These are phyloP conservation scores for Ilyonectria destructans DNA, from an alignment of 2,329 filamentous ascomycete genomes.

Conservation along the genomic window DNA sequence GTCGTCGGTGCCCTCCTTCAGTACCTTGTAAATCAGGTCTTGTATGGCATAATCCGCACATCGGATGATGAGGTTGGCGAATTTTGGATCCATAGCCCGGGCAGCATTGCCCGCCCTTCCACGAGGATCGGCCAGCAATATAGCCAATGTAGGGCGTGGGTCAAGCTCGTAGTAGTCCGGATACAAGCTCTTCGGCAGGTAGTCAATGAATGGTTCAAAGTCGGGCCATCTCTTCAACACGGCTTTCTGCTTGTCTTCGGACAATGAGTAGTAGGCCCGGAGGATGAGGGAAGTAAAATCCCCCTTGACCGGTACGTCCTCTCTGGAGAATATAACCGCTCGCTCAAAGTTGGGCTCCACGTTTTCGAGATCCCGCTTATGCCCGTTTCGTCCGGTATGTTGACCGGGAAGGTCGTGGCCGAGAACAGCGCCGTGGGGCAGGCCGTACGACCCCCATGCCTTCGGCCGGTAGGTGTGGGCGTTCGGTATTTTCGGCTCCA, in stretches of 20 bases:
- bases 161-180: slow-evolving; percentile 8
- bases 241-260: neutral
- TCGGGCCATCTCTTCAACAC: slow-evolving; percentile 16
- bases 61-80: slow-evolving; percentile 14
- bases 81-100: slow-evolving; percentile 8
- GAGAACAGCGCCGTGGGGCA: neutral
- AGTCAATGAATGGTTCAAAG: neutral
- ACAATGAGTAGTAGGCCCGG: slow-evolving; percentile 2
- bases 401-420: neutral
- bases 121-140: slow-evolving; percentile 15
- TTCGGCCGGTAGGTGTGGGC: slow-evolving; percentile 1
- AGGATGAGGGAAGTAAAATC: neutral
- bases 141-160: slow-evolving; percentile 14
- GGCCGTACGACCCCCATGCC: neutral
- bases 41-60: neutral
- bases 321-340: neutral
- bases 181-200: neutral
- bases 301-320: neutral
- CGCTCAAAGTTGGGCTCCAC: neutral
- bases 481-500: neutral
- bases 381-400: neutral
- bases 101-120: slow-evolving; percentile 6
- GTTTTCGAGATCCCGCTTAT: neutral
- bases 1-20: neutral
- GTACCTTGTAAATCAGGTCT: neutral